These are phyloP conservation scores for Wallacemonas sp. DNA, from an alignment of 208 protist species.

Conservation along the genomic window DNA sequence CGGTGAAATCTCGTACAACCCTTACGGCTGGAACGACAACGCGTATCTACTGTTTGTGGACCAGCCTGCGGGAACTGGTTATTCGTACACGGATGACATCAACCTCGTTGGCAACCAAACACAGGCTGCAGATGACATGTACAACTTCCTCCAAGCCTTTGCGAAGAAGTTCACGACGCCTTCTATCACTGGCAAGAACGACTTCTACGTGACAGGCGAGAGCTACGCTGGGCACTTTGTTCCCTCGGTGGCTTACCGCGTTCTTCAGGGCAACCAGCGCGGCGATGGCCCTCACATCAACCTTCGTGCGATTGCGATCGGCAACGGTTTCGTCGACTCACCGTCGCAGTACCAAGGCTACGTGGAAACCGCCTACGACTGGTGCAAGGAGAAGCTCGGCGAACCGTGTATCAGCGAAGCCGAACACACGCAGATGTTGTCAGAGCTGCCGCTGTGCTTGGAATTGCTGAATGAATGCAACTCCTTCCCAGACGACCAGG, in stretches of 20 bases:
- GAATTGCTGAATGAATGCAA: conserved; percentile 39
- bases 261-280: conserved; percentile 47
- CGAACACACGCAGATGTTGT: conserved; percentile 53
- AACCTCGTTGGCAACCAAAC: conserved; percentile 69
- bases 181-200: conserved; percentile 35
- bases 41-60: conserved; percentile 92
- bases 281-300: conserved; percentile 43
- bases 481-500: neutral
- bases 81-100: conserved; percentile 58
- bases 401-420: too few relatives aligned
- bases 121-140: conserved; percentile 87
- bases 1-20: conserved; percentile 53
- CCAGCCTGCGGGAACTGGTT: conserved; percentile 88
- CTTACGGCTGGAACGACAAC: conserved; percentile 79
- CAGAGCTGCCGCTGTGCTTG: conserved; percentile 47
- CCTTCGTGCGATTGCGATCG: conserved; percentile 71
- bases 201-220: conserved; percentile 86
- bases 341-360: conserved; percentile 72
- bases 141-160: conserved; percentile 79
- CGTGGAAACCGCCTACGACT: conserved; percentile 55
- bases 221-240: conserved; percentile 86
- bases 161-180: conserved; percentile 41
- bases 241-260: conserved; percentile 40
- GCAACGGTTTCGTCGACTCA: conserved; percentile 90
- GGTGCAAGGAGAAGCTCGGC: conserved; percentile 50